These are phyloP conservation scores for Mortierella hygrophila DNA, from an alignment of 192 early-diverging fungal species.

Conservation along the genomic window DNA sequence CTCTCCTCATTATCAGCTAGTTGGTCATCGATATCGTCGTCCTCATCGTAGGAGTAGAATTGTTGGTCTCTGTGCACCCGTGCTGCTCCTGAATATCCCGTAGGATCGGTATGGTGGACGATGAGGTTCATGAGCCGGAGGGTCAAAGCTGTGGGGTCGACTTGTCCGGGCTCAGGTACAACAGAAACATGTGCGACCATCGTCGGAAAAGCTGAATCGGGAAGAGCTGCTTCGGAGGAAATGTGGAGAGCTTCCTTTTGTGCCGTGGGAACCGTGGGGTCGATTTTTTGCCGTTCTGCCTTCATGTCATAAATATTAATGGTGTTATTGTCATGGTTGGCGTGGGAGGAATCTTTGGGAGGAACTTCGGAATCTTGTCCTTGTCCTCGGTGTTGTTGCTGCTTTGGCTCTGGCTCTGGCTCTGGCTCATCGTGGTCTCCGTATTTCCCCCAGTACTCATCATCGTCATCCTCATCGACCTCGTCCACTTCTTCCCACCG, in stretches of 20 bases:
- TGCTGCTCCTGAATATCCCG: background rate
- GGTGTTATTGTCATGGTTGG: background rate
- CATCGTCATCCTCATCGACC: slow-evolving; percentile 34
- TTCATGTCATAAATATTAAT: background rate
- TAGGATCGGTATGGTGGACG: background rate
- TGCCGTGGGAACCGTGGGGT: slow-evolving; percentile 1
- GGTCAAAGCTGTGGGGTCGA: slow-evolving; percentile 22
- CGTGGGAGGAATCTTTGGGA: background rate
- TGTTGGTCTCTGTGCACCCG: background rate
- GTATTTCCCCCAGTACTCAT: slow-evolving; percentile 55
- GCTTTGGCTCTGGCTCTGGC: background rate
- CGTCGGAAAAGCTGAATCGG: background rate
- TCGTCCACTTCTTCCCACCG: background rate
- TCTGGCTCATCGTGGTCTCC: slow-evolving; percentile 15
- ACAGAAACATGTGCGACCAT: background rate
- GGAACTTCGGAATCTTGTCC: background rate
- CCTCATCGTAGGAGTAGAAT: background rate
- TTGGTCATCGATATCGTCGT: background rate
- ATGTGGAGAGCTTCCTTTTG: background rate
- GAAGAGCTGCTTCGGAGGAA: background rate
- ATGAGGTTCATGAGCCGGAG: slow-evolving; percentile 22
- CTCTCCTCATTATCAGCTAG: background rate
- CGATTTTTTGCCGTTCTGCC: background rate
- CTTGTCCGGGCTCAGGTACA: background rate
- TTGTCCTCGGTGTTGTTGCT: background rate